Percentiles rank a stretch among this genome's conserved stretches.
Conservation (phyloP, 2,329 filamentous ascomycete genomes). For the Pseudogymnoascus sp. region DNA sequence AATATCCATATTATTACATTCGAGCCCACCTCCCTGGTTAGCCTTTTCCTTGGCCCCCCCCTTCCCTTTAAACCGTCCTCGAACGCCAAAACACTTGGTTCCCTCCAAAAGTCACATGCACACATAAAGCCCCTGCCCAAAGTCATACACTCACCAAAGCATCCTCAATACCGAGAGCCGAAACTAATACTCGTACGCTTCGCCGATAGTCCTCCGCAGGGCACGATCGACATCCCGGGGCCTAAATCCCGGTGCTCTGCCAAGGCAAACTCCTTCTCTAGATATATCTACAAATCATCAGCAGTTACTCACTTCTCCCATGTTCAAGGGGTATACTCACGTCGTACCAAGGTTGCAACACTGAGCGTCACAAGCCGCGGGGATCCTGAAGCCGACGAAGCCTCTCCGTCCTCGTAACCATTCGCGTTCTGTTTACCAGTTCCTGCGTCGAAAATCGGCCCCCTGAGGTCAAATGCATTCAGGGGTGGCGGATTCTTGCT, state of each 20-base stretch:
- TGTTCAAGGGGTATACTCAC: constrained; percentile 20
- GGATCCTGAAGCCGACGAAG: neutral
- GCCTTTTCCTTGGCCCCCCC: neutral
- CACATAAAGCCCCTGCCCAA: neutral
- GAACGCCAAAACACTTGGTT: neutral
- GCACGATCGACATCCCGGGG: constrained; percentile 27
- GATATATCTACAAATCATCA: constrained; percentile 21
- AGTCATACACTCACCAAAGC: neutral
- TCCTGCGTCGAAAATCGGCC: neutral
- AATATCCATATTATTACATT: neutral
- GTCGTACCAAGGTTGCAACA: constrained; percentile 23
- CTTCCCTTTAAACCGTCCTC: neutral
- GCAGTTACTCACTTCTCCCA: neutral
- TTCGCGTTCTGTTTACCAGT: neutral
- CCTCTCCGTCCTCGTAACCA: neutral
- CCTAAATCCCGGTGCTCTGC: constrained; percentile 25
- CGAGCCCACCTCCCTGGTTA: too few species aligned
- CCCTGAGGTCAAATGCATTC: neutral
- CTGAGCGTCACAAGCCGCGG: constrained; percentile 13
- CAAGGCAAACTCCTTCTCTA: constrained; percentile 23
- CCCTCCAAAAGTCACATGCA: neutral
- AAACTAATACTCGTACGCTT: neutral
- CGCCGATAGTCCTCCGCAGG: constrained; percentile 14
- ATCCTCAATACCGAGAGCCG: neutral
- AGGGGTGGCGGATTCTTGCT: neutral